Base-by-base conservation (phyloP, 768 basidiomycete genomes). In the Suillus luteus region DNA sequence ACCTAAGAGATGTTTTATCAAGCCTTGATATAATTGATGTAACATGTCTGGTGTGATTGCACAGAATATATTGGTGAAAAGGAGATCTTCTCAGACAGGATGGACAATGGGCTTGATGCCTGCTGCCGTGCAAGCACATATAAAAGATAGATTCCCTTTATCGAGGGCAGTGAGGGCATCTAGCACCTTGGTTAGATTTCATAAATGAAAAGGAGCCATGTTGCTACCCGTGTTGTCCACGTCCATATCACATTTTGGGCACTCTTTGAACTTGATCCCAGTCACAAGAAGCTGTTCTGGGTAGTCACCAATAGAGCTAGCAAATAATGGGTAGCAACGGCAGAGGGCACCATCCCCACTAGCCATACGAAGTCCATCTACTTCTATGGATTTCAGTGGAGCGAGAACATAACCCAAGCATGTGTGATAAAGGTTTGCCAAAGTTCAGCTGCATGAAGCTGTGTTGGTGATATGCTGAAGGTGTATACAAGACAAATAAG, bases 311-410 rank as follows among this genome's bases (percentile, higher is more conserved):
- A 68, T 62, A 52, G 54, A 69, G 14, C 15, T 68, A 38, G 64
- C 72, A 65, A 66, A 62, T 59, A 62, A 68, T 15, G 57, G 71
- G 68, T 76, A 73, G 15, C 66, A 65, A 37, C 81, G 82, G 46
- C 78, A 79, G 22, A 82, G 59, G 31, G 81, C 67, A 0, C 79
- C 78, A 62, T 79, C 73, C 3, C 76, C 76, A 54, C 73, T 75
- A 0, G 54, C 35, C 69, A 81, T 71, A 1, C 67, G 43, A 12
- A 79, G 63, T 8, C 80, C 80, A 9, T 68, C 52, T 0, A 43
- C 9, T 0, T 78, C 79, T 1, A 76, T 71, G 3, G 51, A 31
- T 11, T 67, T 61, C 0, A 81, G 65, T 1, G 78, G 77, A 46
- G 51, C 44, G 12, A 79, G 49, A 19, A 80, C 74, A 11, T 61